Evolutionary conservation across 2,329 filamentous ascomycete genomes (phyloP).

Genomic region (Aplosporella prunicola): DNA sequence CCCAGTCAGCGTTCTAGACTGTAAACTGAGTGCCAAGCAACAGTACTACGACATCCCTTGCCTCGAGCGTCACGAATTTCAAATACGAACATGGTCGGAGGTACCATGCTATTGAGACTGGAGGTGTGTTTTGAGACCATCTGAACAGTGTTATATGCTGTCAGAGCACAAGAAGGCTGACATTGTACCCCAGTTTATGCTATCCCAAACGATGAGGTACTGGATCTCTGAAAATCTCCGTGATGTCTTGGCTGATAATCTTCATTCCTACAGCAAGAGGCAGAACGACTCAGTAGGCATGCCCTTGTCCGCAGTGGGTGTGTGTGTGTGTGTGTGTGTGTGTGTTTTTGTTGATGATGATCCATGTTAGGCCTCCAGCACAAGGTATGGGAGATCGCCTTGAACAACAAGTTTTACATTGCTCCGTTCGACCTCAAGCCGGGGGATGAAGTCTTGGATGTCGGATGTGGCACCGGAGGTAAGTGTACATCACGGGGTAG

Average conservation of each 20-base stretch:
- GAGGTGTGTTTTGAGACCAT: conserved; percentile 2
- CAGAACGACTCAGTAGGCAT: conserved; percentile 14
- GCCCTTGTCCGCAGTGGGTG: neutral
- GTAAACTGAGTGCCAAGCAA: neutral
- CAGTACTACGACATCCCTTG: conserved; percentile 12
- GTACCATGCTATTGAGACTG: conserved; percentile 11
- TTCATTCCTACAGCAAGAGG: conserved; percentile 14
- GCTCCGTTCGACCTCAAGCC: conserved; percentile 14
- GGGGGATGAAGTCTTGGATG: conserved; percentile 16
- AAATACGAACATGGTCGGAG: conserved; percentile 10
- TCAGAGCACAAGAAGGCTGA: neutral
- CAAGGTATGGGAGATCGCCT: conserved; percentile 17
- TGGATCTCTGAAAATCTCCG: neutral
- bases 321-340: neutral
- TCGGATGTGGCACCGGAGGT: conserved; percentile 18
- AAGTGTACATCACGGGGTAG: too few relatives aligned
- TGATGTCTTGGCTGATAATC: neutral
- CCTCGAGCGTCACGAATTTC: conserved; percentile 9
- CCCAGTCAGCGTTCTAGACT: neutral
- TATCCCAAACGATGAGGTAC: conserved; percentile 18
- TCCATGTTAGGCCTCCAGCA: conserved; percentile 17
- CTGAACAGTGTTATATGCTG: neutral
- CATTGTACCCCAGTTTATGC: conserved; percentile 14
- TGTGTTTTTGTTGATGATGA: too few relatives aligned
- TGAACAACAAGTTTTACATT: conserved; percentile 16